Base-by-base conservation (phyloP, 1,284 basidiomycete species). In the Cronartium ribicola region DNA sequence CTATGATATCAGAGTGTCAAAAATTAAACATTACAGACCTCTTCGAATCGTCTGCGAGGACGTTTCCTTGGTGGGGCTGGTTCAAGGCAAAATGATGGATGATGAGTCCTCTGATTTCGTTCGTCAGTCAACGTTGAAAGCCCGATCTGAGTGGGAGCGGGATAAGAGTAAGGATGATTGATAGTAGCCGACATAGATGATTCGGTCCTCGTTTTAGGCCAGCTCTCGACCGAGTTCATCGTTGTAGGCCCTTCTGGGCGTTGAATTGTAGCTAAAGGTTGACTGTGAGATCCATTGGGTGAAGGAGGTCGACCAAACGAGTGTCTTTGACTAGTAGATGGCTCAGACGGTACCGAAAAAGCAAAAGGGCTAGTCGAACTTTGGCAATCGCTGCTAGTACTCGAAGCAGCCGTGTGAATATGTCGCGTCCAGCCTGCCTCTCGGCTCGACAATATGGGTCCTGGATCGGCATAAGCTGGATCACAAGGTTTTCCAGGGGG, bases 1-100 rank as follows among this genome's bases (percentile, higher is more conserved):
- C n/a, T n/a, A n/a, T n/a, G n/a, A n/a, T n/a, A n/a, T n/a, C n/a
- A n/a, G n/a, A n/a, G n/a, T n/a, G n/a, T n/a, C n/a, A n/a, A 51
- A 51, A 51, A 4, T 13, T 4, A 40, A 64, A 66, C 5, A 5
- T 3, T 48, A 68, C 67, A 61, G 29, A 71, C 69, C 46, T 93
- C 91, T 80, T 93, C 91, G 82, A 90, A 92, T 70, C 90, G 85
- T 77, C 91, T 84, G n/a, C 91, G 85, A 20, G 91, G 90, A 65
- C 91, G 87, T 81, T 88, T 89, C 74, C 91, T 86, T 39, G 87
- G 86, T 39, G 87, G 59, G 22, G 41, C 69, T 40, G 69, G 60
- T 4, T 63, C 46, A 13, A 65, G 43, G 61, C 48, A 51, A 57
- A 71, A 71, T 13, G 48, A 20, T 51, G 14, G 14, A 17, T 11